phyloP scores from a whole-genome alignment of 352 stramenopile genomes.

The Globisporangium polare region DNA sequence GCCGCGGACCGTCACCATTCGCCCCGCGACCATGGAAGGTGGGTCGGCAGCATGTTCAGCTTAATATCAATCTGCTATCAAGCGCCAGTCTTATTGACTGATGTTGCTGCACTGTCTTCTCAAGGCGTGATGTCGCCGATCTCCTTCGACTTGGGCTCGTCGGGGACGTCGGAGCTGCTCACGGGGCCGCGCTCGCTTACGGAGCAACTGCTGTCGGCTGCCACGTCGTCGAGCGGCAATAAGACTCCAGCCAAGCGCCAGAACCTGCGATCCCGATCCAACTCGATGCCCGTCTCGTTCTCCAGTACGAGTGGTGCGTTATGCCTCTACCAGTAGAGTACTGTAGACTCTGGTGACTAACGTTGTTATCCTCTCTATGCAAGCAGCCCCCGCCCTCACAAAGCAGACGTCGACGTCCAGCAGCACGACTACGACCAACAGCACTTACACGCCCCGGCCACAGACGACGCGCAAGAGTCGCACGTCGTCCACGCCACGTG shows the following conservation, averaged over 20 bases:
- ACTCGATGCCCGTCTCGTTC: constrained; percentile 68
- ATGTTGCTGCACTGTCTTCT: not conserved
- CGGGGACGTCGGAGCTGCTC: constrained; percentile 11
- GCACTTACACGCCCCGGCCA: constrained; percentile 2
- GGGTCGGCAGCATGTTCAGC: too few relatives aligned
- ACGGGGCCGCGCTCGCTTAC: constrained; percentile 11
- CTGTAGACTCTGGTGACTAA: not conserved
- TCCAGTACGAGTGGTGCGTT: constrained; percentile 16
- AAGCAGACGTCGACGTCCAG: constrained; percentile 10
- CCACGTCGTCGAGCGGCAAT: not conserved
- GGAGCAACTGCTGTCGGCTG: constrained; percentile 8
- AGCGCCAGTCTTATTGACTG: not conserved
- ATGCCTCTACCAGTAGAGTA: not conserved
- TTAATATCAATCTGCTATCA: too few relatives aligned
- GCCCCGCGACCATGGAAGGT: constrained; percentile 42
- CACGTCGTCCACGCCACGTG: constrained; percentile 30
- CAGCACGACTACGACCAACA: not conserved
- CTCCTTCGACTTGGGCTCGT: constrained; percentile 7
- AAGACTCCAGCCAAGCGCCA: constrained; percentile 17
- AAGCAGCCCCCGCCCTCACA: not conserved
- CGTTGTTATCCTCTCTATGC: not conserved
- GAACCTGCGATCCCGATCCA: constrained; percentile 57
- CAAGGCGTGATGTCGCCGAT: constrained; percentile 13
- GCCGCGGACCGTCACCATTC: constrained; percentile 48
- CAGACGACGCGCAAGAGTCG: constrained; percentile 31